Evolutionary conservation across 2,329 filamentous ascomycete genomes (phyloP).

Genomic region (Ophiosphaerella narmari): DNA sequence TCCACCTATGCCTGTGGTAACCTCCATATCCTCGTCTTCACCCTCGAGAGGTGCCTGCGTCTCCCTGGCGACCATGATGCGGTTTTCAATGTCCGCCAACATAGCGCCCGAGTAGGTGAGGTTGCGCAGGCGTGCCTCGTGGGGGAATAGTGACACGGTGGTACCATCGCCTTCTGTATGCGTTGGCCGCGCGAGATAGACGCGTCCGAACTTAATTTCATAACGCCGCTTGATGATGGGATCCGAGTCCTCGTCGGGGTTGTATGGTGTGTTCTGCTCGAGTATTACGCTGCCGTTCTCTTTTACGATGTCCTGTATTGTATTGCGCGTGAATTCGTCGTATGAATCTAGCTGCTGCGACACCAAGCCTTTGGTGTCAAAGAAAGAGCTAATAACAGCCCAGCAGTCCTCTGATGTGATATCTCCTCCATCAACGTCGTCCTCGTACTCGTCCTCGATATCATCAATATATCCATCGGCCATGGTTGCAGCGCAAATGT

Average conservation of each 20-base stretch:
- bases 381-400: constrained; percentile 96
- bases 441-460: constrained; percentile 63
- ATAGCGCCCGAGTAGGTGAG: constrained; percentile 93
- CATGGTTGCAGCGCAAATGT: constrained; percentile 46
- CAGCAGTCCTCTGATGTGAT: constrained; percentile 98
- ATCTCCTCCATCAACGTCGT: constrained; percentile 62
- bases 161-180: constrained; percentile 92
- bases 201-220: constrained; percentile 90
- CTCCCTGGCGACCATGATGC: constrained; percentile 81
- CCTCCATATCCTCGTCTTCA: constrained; percentile 62
- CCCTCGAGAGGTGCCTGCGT: constrained; percentile 68
- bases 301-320: constrained; percentile 91
- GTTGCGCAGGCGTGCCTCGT: constrained; percentile 94
- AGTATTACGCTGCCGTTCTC: constrained; percentile 92
- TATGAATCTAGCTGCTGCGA: constrained; percentile 98
- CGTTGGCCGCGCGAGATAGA: constrained; percentile 86
- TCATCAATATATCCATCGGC: constrained; percentile 67
- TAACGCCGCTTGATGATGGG: constrained; percentile 87
- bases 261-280: constrained; percentile 84
- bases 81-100: constrained; percentile 86
- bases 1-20: constrained; percentile 30
- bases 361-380: constrained; percentile 92
- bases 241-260: constrained; percentile 68
- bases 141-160: constrained; percentile 82
- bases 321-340: constrained; percentile 93